Percentiles rank a stretch among this genome's conserved stretches.
Evolutionary conservation across 495 filamentous ascomycete genomes (phyloP).

Genomic region (Aspergillus leporis): DNA sequence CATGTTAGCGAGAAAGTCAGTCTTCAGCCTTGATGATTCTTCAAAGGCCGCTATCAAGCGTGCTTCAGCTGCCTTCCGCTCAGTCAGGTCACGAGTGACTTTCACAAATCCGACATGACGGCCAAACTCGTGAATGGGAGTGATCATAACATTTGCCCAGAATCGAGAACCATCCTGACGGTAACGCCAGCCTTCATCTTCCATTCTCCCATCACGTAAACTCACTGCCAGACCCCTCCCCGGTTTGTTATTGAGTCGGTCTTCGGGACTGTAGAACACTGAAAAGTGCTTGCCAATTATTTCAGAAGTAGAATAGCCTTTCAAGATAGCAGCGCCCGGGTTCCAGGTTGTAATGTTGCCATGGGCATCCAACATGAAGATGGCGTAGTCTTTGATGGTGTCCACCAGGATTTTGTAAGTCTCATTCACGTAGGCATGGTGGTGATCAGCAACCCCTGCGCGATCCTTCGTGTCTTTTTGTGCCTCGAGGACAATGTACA

Average conservation of each 20-base stretch:
- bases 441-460: constrained; percentile 20
- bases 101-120: constrained; percentile 65
- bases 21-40: constrained; percentile 64
- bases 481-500: constrained; percentile 52
- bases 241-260: constrained; percentile 53
- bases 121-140: constrained; percentile 56
- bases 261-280: constrained; percentile 59
- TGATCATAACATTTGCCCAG: constrained; percentile 70
- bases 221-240: constrained; percentile 56
- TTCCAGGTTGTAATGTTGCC: constrained; percentile 66
- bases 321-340: constrained; percentile 56
- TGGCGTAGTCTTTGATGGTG: constrained; percentile 66
- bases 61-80: constrained; percentile 58
- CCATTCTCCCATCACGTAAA: constrained; percentile 58
- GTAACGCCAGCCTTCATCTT: constrained; percentile 69
- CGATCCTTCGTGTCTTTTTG: constrained; percentile 32
- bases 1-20: constrained; percentile 77
- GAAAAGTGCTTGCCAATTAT: constrained; percentile 66
- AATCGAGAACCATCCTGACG: constrained; percentile 61
- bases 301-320: constrained; percentile 57
- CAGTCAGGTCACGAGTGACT: constrained; percentile 64
- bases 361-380: constrained; percentile 63
- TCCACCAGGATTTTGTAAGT: constrained; percentile 64
- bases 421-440: constrained; percentile 53
- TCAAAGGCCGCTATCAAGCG: constrained; percentile 63